These are phyloP conservation scores for Coemansia sp. DNA, from an alignment of 192 early-diverging fungal genomes.

Conservation along the genomic window DNA sequence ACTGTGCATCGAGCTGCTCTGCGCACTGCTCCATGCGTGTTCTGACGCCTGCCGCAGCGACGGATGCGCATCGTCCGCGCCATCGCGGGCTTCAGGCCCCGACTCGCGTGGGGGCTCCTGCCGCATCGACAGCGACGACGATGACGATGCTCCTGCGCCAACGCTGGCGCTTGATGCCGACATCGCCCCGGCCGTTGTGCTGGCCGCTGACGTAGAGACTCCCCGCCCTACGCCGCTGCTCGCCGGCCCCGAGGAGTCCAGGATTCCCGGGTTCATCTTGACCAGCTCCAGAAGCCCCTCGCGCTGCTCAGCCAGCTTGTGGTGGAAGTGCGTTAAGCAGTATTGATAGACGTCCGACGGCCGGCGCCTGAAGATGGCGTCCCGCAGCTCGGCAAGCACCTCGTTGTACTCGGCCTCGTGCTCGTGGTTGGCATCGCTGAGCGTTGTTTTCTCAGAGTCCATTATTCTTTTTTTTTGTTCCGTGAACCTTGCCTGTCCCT, in stretches of 20 bases:
- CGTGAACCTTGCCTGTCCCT: not conserved
- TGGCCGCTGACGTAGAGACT: constrained; percentile 1
- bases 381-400: constrained; percentile 82
- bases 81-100: constrained; percentile 36
- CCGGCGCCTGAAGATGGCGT: constrained; percentile 69
- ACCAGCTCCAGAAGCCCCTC: constrained; percentile 47
- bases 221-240: constrained; percentile 8
- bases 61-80: constrained; percentile 42
- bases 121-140: constrained; percentile 12
- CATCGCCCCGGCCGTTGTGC: constrained; percentile 2
- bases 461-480: constrained; percentile 2
- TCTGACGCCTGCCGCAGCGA: constrained; percentile 55
- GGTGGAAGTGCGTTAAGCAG: constrained; percentile 86
- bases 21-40: constrained; percentile 46
- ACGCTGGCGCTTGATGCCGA: not conserved
- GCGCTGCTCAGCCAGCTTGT: constrained; percentile 81
- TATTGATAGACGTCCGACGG: constrained; percentile 91
- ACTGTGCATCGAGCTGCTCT: constrained; percentile 21
- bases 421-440: constrained; percentile 39
- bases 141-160: constrained; percentile 1
- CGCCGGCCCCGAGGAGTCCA: constrained; percentile 21
- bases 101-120: constrained; percentile 45
- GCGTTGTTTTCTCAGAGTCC: constrained; percentile 52
- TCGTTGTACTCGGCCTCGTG: constrained; percentile 57
- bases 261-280: constrained; percentile 48